These are phyloP conservation scores for Entomortierella parvispora DNA, from an alignment of 192 early-diverging fungal genomes.

Conservation along the genomic window DNA sequence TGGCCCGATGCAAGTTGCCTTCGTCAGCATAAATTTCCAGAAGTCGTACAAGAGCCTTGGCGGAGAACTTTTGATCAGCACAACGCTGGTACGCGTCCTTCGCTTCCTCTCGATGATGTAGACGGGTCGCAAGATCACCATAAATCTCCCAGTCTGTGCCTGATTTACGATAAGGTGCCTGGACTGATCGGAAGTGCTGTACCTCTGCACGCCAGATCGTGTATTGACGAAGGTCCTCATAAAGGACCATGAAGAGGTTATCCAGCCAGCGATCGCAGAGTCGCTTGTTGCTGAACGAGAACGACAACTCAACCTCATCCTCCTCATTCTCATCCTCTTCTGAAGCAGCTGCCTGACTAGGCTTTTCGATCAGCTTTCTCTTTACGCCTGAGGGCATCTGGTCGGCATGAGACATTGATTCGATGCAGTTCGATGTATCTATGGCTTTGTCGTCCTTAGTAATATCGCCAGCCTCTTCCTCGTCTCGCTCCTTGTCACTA, in stretches of 20 bases:
- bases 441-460: slow-evolving; percentile 53
- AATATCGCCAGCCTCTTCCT: slow-evolving; percentile 44
- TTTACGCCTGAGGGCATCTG: slow-evolving; percentile 27
- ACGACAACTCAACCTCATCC: slow-evolving; percentile 62
- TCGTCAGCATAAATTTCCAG: slow-evolving; percentile 85
- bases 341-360: slow-evolving; percentile 46
- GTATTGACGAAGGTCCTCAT: slow-evolving; percentile 94
- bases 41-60: slow-evolving; percentile 88
- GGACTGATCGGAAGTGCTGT: slow-evolving; percentile 75
- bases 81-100: slow-evolving; percentile 91
- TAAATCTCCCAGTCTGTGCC: slow-evolving; percentile 98
- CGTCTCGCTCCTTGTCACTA: slow-evolving; percentile 41
- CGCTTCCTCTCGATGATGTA: slow-evolving; percentile 90
- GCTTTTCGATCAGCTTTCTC: slow-evolving; percentile 59
- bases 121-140: slow-evolving; percentile 89
- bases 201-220: slow-evolving; percentile 92
- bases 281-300: slow-evolving; percentile 92
- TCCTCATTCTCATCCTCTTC: slow-evolving; percentile 41
- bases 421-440: slow-evolving; percentile 55
- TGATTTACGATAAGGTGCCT: slow-evolving; percentile 89
- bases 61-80: slow-evolving; percentile 90
- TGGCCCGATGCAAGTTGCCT: slow-evolving; percentile 81
- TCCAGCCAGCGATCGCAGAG: slow-evolving; percentile 99
- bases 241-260: slow-evolving; percentile 99
- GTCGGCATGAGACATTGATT: slow-evolving; percentile 34